A percentile compares a stretch with the other conserved stretches of the same genome.
Evolutionary conservation across 805 yeast species (phyloP).

Genomic region (Saccharomycopsis oosterbeekiorum): DNA sequence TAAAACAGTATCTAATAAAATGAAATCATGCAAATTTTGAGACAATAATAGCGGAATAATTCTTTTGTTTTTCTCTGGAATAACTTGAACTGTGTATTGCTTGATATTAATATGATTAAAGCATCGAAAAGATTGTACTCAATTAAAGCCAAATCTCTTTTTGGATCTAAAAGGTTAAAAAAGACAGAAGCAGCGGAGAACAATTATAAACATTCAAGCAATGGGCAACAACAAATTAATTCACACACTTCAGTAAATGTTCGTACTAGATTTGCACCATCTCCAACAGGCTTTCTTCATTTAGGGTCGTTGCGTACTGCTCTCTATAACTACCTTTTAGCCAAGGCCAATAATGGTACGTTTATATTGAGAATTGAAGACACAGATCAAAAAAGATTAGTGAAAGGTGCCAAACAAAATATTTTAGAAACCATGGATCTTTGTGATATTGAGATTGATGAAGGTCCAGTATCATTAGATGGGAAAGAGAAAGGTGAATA

Average conservation of each 20-base stretch:
- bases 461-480: conserved; percentile 51
- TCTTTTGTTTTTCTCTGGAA: not conserved
- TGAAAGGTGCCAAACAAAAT: conserved; percentile 73
- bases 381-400: conserved; percentile 76
- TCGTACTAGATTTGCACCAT: conserved; percentile 91
- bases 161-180: not conserved
- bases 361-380: conserved; percentile 83
- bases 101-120: not conserved
- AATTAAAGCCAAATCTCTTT: not conserved
- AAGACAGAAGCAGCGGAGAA: not conserved
- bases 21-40: not conserved
- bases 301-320: conserved; percentile 93
- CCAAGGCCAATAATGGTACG: conserved; percentile 68
- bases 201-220: not conserved
- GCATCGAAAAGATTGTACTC: not conserved
- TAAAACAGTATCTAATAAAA: no score
- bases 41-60: not conserved
- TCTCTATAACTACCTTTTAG: conserved; percentile 74
- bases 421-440: conserved; percentile 67
- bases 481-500: conserved; percentile 24
- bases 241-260: not conserved
- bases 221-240: not conserved
- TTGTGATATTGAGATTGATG: conserved; percentile 73
- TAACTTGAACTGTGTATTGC: not conserved
- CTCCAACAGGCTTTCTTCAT: conserved; percentile 95